A percentile compares a stretch with the other conserved stretches of the same genome.
phyloP scores from a whole-genome alignment of 805 yeast species.

The Sugiyamaella qingdaonensis region DNA sequence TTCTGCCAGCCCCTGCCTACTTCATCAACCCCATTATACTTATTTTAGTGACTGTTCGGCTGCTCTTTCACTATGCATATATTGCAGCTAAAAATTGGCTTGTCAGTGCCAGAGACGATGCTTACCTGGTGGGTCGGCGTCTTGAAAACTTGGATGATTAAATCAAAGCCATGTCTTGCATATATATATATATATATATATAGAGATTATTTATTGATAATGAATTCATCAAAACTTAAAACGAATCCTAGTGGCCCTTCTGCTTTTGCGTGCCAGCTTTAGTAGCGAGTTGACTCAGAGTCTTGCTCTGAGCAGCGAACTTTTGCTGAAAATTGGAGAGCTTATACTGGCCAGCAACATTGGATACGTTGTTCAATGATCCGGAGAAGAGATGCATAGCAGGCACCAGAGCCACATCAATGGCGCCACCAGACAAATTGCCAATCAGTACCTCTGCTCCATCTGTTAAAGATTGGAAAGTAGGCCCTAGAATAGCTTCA shows the following conservation, averaged over 20 bases:
- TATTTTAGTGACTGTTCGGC: constrained; percentile 2
- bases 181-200: background rate
- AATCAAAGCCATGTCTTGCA: background rate
- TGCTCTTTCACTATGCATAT: background rate
- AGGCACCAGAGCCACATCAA: constrained; percentile 28
- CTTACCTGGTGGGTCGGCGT: constrained; percentile 32
- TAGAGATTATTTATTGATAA: constrained; percentile 2
- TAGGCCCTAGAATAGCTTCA: constrained; percentile 27
- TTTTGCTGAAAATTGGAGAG: constrained; percentile 18
- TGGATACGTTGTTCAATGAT: constrained; percentile 19
- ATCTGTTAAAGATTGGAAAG: constrained; percentile 30
- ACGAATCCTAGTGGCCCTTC: background rate
- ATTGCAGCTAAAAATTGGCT: constrained; percentile 14
- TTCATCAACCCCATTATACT: constrained; percentile 17
- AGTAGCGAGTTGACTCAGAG: constrained; percentile 2
- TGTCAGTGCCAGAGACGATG: constrained; percentile 29
- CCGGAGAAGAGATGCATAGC: constrained; percentile 21
- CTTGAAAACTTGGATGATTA: constrained; percentile 28
- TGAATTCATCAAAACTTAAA: background rate
- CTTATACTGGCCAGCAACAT: constrained; percentile 21
- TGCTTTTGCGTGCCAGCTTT: constrained; percentile 8
- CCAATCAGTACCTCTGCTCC: constrained; percentile 33
- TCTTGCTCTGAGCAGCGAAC: constrained; percentile 16
- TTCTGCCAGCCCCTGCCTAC: background rate
- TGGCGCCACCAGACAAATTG: constrained; percentile 19